phyloP scores from a whole-genome alignment of 108 stramenopile genomes.

The Nitzschia sp. region DNA sequence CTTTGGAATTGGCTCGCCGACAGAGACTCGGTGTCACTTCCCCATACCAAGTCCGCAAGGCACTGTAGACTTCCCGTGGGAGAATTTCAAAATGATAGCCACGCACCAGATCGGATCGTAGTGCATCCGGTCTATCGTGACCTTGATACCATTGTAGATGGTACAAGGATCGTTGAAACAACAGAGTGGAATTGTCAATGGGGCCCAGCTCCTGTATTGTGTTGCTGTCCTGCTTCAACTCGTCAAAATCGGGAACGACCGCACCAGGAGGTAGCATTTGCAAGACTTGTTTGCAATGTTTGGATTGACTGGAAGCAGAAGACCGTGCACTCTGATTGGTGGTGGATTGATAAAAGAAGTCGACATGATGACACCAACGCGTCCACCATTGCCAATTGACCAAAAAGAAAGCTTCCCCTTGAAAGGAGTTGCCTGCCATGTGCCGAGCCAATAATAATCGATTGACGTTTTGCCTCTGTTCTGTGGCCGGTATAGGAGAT shows the following conservation, averaged over 20 bases:
- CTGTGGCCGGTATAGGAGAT: background rate
- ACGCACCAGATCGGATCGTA: constrained; percentile 58
- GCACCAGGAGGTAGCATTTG: constrained; percentile 26
- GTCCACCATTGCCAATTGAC: constrained; percentile 79
- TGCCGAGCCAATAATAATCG: constrained; percentile 35
- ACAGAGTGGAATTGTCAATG: constrained; percentile 64
- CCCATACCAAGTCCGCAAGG: constrained; percentile 70
- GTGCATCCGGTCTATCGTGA: background rate
- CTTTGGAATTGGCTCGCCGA: constrained; percentile 41
- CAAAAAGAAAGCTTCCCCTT: constrained; percentile 70
- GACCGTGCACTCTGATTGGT: background rate
- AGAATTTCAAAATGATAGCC: constrained; percentile 82
- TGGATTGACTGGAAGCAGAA: background rate
- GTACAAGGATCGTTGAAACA: constrained; percentile 28
- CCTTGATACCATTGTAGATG: constrained; percentile 36
- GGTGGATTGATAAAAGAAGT: constrained; percentile 42
- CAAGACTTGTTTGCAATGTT: constrained; percentile 18
- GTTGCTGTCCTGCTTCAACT: constrained; percentile 29
- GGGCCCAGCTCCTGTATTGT: constrained; percentile 43
- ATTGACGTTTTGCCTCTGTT: constrained; percentile 34
- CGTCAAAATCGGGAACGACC: constrained; percentile 14
- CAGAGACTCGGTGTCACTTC: constrained; percentile 60
- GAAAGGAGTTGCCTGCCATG: constrained; percentile 5
- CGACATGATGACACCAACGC: constrained; percentile 62
- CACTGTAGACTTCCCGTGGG: constrained; percentile 74